Percentiles rank a stretch among this genome's conserved stretches.
Conservation (phyloP, 805 yeast genomes). For the Suhomyces sp. region DNA sequence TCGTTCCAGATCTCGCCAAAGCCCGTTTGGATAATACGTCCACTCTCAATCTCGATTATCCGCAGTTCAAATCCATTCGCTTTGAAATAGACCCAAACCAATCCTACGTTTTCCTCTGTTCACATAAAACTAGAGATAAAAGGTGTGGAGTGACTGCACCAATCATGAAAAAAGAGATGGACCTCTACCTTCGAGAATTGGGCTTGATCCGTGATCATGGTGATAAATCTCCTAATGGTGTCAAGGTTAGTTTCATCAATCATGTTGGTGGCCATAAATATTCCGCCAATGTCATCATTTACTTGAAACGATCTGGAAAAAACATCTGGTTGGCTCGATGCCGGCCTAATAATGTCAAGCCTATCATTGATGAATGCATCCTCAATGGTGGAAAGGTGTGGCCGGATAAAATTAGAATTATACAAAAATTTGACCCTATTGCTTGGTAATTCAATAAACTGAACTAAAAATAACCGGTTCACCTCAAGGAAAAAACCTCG, state of each 20-base stretch:
- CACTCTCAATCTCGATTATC: slow-evolving; percentile 11
- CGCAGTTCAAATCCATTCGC: slow-evolving; percentile 25
- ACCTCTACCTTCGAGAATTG: slow-evolving; percentile 63
- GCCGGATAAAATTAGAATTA: slow-evolving; percentile 64
- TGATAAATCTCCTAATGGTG: slow-evolving; percentile 76
- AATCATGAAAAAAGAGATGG: slow-evolving; percentile 76
- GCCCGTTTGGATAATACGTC: slow-evolving; percentile 12
- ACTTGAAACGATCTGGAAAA: slow-evolving; percentile 62
- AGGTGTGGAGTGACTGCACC: slow-evolving; percentile 95
- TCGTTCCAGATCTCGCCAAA: slow-evolving; percentile 43
- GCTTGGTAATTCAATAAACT: slow-evolving; percentile 45
- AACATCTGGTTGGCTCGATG: slow-evolving; percentile 88
- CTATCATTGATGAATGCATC: slow-evolving; percentile 75
- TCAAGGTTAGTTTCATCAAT: slow-evolving; percentile 65
- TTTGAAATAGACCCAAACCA: slow-evolving; percentile 33
- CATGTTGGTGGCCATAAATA: slow-evolving; percentile 97
- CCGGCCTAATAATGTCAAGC: slow-evolving; percentile 69
- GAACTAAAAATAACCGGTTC: too few relatives aligned
- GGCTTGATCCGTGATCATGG: slow-evolving; percentile 74
- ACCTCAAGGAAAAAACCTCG: too few relatives aligned
- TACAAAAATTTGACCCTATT: slow-evolving; percentile 52
- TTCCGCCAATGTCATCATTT: slow-evolving; percentile 85
- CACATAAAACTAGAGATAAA: slow-evolving; percentile 89
- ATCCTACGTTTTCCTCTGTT: slow-evolving; percentile 71
- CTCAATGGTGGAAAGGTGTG: slow-evolving; percentile 67